Conservation (phyloP, 2,329 filamentous ascomycete species). For the Fusarium temperatum region DNA sequence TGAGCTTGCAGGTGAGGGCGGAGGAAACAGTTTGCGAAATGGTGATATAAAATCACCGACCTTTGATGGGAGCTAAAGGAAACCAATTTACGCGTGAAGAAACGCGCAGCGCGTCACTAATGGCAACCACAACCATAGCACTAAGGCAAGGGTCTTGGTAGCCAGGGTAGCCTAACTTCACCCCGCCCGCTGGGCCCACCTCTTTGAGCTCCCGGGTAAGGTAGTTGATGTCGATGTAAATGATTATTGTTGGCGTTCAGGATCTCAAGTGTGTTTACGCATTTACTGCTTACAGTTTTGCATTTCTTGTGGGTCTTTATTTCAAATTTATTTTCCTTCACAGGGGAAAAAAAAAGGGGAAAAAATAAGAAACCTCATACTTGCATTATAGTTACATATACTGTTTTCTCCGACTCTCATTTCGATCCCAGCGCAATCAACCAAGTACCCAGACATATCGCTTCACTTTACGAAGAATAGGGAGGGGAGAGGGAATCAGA, state of each 20-base stretch:
- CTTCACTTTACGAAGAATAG: background rate
- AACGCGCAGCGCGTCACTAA: slow-evolving; percentile 32
- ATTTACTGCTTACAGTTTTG: background rate
- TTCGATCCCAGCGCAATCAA: background rate
- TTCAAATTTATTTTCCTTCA: background rate
- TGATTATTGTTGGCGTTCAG: background rate
- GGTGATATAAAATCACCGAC: slow-evolving; percentile 1
- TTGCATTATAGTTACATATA: background rate
- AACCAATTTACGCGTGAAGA: slow-evolving; percentile 46
- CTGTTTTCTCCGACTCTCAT: background rate
- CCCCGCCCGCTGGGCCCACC: background rate
- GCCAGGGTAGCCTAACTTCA: background rate
- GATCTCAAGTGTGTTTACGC: background rate
- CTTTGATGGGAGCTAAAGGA: slow-evolving; percentile 22
- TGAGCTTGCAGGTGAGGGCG: background rate
- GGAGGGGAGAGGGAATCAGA: background rate
- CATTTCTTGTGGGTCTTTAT: too few species aligned
- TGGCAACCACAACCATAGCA: slow-evolving; percentile 6
- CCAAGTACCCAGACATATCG: background rate
- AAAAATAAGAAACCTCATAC: background rate
- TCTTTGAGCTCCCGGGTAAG: slow-evolving; percentile 8
- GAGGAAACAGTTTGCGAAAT: background rate
- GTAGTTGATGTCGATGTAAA: background rate
- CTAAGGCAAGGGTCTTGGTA: background rate
- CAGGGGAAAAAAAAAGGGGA: background rate